phyloP scores from a whole-genome alignment of 2,329 filamentous ascomycete genomes.

The Scedosporium apiospermum region DNA sequence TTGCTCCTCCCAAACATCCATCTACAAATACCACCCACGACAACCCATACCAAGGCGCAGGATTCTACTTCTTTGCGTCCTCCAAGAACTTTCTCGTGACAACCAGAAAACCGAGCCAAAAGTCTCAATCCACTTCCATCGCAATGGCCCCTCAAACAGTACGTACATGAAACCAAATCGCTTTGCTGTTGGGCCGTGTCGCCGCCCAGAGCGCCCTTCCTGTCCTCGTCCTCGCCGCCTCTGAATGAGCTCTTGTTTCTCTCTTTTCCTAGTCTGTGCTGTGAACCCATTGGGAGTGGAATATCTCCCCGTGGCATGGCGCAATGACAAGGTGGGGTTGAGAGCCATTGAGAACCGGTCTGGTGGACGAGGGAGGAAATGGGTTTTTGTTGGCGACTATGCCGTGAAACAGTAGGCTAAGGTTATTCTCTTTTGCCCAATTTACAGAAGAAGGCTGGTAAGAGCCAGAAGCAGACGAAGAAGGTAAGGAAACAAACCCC shows the following conservation, averaged over 20 bases:
- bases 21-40: constrained; percentile 5
- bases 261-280: constrained; percentile 1
- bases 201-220: not conserved
- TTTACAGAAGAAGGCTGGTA: constrained; percentile 59
- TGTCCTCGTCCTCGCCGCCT: constrained; percentile 18
- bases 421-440: constrained; percentile 38
- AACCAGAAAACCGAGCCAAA: constrained; percentile 15
- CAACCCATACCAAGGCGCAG: constrained; percentile 51
- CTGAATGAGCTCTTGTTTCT: not conserved
- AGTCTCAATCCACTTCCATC: constrained; percentile 23
- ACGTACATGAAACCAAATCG: constrained; percentile 60
- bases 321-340: constrained; percentile 9
- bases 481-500: constrained; percentile 49
- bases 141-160: constrained; percentile 84
- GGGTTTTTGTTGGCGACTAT: constrained; percentile 20
- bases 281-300: not conserved
- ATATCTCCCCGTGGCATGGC: constrained; percentile 6
- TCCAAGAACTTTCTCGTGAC: constrained; percentile 12
- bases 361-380: constrained; percentile 15
- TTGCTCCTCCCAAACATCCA: constrained; percentile 10
- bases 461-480: constrained; percentile 69
- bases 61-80: constrained; percentile 65
- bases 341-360: not conserved
- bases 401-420: constrained; percentile 94
- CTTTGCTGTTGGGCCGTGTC: constrained; percentile 84